Conservation (phyloP, 2,329 filamentous ascomycete genomes). For the Diaporthe velutina region DNA sequence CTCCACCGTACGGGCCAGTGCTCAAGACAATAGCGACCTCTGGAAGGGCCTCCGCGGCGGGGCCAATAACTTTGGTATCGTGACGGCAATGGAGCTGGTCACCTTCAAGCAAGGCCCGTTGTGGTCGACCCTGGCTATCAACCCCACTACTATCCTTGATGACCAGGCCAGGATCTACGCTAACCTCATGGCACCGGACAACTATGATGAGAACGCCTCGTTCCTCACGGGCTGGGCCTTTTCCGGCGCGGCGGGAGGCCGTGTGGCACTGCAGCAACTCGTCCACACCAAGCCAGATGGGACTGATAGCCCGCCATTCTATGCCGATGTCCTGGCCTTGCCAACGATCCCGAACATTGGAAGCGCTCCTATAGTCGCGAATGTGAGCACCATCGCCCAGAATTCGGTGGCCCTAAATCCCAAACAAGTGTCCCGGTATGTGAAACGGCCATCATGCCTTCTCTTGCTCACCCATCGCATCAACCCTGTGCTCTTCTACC, state of each 20-base stretch:
- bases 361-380: constrained; percentile 12
- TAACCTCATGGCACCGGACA: background rate
- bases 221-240: constrained; percentile 2
- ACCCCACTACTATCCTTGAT: background rate
- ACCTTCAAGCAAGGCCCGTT: constrained; percentile 41
- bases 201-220: constrained; percentile 11
- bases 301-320: background rate
- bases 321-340: background rate
- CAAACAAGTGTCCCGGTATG: constrained; percentile 24
- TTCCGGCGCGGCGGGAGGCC: background rate
- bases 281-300: background rate
- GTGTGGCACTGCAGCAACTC: constrained; percentile 2
- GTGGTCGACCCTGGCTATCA: constrained; percentile 31
- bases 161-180: background rate
- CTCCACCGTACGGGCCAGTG: background rate
- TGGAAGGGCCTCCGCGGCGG: constrained; percentile 38
- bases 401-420: constrained; percentile 26
- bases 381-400: constrained; percentile 6
- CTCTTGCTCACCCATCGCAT: too few species aligned
- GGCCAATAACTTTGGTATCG: constrained; percentile 43
- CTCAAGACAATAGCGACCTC: background rate
- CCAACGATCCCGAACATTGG: constrained; percentile 15
- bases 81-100: constrained; percentile 39
- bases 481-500: too few species aligned
- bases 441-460: too few species aligned